Evolutionary conservation across 1,139 yeast genomes (phyloP).

Genomic region (Protomyces macrosporus): DNA sequence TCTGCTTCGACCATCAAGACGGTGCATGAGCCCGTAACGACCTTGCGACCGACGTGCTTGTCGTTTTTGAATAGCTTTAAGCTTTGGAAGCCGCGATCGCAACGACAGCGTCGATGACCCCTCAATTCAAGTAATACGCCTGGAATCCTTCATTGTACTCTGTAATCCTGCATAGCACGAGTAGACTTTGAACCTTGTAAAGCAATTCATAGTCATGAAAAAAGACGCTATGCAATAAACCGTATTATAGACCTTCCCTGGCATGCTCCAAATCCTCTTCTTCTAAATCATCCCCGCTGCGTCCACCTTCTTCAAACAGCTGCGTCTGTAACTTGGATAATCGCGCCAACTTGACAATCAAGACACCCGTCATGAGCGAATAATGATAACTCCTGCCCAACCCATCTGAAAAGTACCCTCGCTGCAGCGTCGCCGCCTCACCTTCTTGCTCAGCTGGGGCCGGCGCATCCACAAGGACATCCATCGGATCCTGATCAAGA

Average conservation of each 20-base stretch:
- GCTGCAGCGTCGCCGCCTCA: neutral
- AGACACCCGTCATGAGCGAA: constrained; percentile 13
- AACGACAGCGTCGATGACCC: neutral
- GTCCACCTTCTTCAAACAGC: neutral
- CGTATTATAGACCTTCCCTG: neutral
- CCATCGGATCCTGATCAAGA: neutral
- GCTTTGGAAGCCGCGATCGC: neutral
- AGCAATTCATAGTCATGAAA: too few species aligned
- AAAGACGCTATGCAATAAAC: too few species aligned
- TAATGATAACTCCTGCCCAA: constrained; percentile 18
- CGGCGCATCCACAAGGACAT: neutral
- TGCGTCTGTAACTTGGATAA: neutral
- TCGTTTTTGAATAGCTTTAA: neutral
- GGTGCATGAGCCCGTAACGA: neutral
- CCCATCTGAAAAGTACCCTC: neutral
- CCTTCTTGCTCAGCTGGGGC: neutral
- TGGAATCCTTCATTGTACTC: too few species aligned
- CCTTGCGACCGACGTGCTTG: neutral
- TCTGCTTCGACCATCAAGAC: too few species aligned
- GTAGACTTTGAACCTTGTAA: too few species aligned
- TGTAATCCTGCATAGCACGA: too few species aligned
- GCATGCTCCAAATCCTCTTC: neutral
- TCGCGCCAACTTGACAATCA: neutral
- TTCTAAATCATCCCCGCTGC: neutral
- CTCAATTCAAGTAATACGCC: neutral